Base-by-base conservation (phyloP, 2,329 filamentous ascomycete genomes). In the Scedosporium aurantiacum region DNA sequence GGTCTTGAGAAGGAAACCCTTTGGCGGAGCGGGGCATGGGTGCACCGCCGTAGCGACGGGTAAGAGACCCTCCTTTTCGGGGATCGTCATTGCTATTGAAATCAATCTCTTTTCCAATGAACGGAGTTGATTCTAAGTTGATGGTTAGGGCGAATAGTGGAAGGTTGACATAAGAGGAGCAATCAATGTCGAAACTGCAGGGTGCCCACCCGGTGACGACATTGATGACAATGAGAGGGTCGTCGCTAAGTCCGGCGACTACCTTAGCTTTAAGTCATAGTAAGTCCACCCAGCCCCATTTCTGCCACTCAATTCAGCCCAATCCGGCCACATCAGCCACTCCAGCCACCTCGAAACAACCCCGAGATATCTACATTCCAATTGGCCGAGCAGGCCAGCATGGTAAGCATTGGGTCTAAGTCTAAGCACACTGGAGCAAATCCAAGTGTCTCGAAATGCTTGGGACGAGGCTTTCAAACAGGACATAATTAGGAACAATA, bases 1-100 rank as follows among this genome's bases (percentile, higher is more conserved):
- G 47, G 63, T 62, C 47, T 62, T 62, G 5, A 58, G 64, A 23
- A 58, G 3, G 21, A 54, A 54, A 14, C 12, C 21, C 50, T 54
- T 28, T 12, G 50, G 50, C 18, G 50, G 18, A 54, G 23, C 18
- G 21, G 12, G 18, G n/a, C 8, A n/a, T 5, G 18, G 5, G 16
- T 7, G 18, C 12, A 10, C 32, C 18, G 2, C 57, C 2, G 37
- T 27, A n/a, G 32, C 28, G 40, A 45, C 4, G 5, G 37, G 50
- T 5, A 54, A 27, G 23, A 54, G 50, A 5, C 23, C 50, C 50
- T 54, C 50, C 50, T 54, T 54, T 23, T 54, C 50, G 23, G 50
- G 50, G 23, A 10, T 18, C 50, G 23, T 54, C 18, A 54, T 54
- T 10, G 50, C 12, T 14, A 16, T 23, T 54, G 32, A 37, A 32